These are phyloP conservation scores for Neurospora sp. DNA, from an alignment of 495 filamentous ascomycete genomes.

Conservation along the genomic window DNA sequence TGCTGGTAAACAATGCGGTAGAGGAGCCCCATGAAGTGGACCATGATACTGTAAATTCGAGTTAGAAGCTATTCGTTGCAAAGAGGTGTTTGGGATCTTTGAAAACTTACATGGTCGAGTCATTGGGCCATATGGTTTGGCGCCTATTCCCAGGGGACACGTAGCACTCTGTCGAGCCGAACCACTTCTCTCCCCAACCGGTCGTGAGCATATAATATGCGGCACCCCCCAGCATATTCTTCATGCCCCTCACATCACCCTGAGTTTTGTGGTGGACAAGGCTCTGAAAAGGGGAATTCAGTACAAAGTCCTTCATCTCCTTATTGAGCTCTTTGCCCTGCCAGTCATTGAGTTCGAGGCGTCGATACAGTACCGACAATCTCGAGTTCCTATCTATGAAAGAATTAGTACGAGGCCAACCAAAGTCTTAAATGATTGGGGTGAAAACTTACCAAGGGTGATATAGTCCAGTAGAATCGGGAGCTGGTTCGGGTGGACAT, in stretches of 20 bases:
- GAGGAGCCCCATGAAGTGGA: background rate
- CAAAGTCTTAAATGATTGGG: background rate
- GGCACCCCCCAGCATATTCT: background rate
- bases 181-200: slow-evolving; percentile 2
- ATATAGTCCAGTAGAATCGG: background rate
- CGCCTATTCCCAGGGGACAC: background rate
- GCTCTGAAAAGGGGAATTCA: background rate
- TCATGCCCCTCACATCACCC: background rate
- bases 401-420: background rate
- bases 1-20: background rate
- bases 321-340: slow-evolving; percentile 2
- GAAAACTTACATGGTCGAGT: slow-evolving; percentile 1
- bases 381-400: background rate
- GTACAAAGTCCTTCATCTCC: background rate
- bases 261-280: background rate
- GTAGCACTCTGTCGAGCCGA: background rate
- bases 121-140: slow-evolving; percentile 1
- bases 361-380: background rate
- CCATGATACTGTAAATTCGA: background rate
- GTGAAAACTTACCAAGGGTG: background rate
- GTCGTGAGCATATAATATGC: slow-evolving; percentile 1
- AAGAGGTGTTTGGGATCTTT: background rate
- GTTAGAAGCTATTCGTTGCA: background rate
- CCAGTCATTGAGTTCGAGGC: background rate
- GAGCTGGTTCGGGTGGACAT: background rate